A percentile compares a stretch with the other conserved stretches of the same genome.
Evolutionary conservation across 192 early-diverging fungal species (phyloP).

Genomic region (Ambispora gerdemannii): DNA sequence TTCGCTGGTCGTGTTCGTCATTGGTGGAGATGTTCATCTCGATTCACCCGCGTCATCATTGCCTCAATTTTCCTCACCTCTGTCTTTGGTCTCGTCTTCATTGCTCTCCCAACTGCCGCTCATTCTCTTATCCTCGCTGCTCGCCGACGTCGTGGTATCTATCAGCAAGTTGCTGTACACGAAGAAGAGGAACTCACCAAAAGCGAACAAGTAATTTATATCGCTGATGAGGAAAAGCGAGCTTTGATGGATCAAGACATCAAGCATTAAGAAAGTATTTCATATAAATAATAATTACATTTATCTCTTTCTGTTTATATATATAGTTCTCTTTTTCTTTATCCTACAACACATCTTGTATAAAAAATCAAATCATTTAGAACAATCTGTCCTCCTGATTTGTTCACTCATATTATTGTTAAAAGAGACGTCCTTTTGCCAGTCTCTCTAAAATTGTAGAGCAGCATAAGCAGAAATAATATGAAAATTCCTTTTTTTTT

Average conservation of each 20-base stretch:
- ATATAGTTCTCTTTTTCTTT: too few species aligned
- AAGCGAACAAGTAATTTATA: conserved; percentile 16
- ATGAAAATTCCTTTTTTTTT: too few species aligned
- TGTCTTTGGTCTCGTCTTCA: conserved; percentile 16
- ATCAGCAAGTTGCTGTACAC: not conserved
- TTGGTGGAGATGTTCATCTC: conserved; percentile 23
- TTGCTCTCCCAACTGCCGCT: not conserved
- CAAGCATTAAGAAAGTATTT: conserved; percentile 8
- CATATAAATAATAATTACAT: too few species aligned
- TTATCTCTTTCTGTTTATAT: too few species aligned
- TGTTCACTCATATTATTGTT: too few species aligned
- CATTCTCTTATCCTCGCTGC: not conserved
- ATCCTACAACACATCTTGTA: too few species aligned
- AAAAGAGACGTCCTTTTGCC: too few species aligned
- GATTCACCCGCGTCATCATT: not conserved
- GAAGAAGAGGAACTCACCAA: not conserved
- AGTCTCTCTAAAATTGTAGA: too few species aligned
- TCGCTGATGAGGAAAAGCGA: conserved; percentile 24
- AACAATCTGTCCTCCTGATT: too few species aligned
- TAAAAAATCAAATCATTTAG: too few species aligned
- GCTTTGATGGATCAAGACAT: conserved; percentile 27
- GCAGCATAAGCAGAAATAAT: too few species aligned
- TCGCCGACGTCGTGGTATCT: not conserved
- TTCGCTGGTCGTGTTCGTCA: not conserved
- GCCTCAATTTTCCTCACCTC: conserved; percentile 9